Percentiles rank a stretch among this genome's conserved stretches.
phyloP scores from a whole-genome alignment of 2,329 filamentous ascomycete species.

The Drechslerella stenobrocha region DNA sequence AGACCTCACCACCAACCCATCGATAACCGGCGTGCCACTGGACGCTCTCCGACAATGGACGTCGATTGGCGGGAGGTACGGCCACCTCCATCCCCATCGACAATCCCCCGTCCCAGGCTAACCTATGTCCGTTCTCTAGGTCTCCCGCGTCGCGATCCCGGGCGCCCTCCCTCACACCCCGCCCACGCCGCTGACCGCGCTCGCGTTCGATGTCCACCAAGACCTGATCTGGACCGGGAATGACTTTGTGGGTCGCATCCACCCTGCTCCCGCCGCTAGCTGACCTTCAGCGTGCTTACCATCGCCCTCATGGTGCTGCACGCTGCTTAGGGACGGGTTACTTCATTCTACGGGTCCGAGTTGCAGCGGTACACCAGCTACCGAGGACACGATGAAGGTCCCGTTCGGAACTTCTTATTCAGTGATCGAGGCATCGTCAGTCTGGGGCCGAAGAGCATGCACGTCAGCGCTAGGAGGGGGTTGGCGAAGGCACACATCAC shows the following conservation, averaged over 20 bases:
- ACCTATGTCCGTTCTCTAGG: conserved; percentile 59
- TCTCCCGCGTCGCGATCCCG: conserved; percentile 79
- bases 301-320: conserved; percentile 43
- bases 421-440: conserved; percentile 87
- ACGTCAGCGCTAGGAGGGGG: conserved; percentile 83
- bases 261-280: conserved; percentile 42
- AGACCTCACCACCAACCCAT: conserved; percentile 17
- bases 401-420: conserved; percentile 85
- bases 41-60: conserved; percentile 61
- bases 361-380: conserved; percentile 89
- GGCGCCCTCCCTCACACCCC: conserved; percentile 71
- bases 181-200: conserved; percentile 72
- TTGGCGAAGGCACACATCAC: conserved; percentile 84
- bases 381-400: conserved; percentile 73
- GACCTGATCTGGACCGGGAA: conserved; percentile 94
- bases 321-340: conserved; percentile 72
- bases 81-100: conserved; percentile 48
- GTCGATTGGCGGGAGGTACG: conserved; percentile 70
- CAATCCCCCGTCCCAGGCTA: conserved; percentile 14
- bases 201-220: conserved; percentile 85
- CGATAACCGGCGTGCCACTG: conserved; percentile 17
- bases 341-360: conserved; percentile 83
- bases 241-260: conserved; percentile 67
- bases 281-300: conserved; percentile 12
- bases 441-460: conserved; percentile 79